phyloP scores from a whole-genome alignment of 768 basidiomycete species.

The Amanita inopinata region DNA sequence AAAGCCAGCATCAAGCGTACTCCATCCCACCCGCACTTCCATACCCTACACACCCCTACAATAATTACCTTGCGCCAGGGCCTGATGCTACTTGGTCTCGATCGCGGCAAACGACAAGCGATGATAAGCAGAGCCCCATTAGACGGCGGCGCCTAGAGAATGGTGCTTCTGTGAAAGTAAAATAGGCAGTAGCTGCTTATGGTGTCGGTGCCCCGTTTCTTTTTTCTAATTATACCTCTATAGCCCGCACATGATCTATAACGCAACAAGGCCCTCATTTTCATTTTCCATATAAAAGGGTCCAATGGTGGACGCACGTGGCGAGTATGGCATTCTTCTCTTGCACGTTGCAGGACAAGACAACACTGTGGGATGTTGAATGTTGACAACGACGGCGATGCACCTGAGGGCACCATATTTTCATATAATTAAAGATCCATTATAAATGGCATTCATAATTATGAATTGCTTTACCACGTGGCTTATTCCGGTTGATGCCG shows the following conservation, averaged over 20 bases:
- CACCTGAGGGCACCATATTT: neutral
- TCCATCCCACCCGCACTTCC: conserved; percentile 24
- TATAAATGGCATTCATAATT: too few relatives aligned
- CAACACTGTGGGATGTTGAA: neutral
- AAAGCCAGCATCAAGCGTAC: conserved; percentile 12
- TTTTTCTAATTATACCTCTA: neutral
- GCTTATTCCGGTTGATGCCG: too few relatives aligned
- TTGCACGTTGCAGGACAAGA: neutral
- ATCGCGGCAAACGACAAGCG: conserved; percentile 28
- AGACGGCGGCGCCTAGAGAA: conserved; percentile 49
- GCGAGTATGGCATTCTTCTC: neutral
- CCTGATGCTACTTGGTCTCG: conserved; percentile 38
- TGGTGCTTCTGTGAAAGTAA: conserved; percentile 44
- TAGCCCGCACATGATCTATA: conserved; percentile 1
- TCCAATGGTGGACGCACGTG: neutral
- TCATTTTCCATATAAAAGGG: neutral
- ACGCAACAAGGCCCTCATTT: neutral
- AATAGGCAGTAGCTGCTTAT: conserved; percentile 21
- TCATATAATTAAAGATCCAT: too few relatives aligned
- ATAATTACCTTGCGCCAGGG: conserved; percentile 40
- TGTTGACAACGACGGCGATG: neutral
- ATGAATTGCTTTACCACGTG: too few relatives aligned
- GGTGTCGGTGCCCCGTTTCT: too few relatives aligned
- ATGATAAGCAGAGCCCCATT: conserved; percentile 34
- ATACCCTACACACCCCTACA: conserved; percentile 36